phyloP scores from a whole-genome alignment of 2,329 filamentous ascomycete species.

The Colletotrichum graminicola region DNA sequence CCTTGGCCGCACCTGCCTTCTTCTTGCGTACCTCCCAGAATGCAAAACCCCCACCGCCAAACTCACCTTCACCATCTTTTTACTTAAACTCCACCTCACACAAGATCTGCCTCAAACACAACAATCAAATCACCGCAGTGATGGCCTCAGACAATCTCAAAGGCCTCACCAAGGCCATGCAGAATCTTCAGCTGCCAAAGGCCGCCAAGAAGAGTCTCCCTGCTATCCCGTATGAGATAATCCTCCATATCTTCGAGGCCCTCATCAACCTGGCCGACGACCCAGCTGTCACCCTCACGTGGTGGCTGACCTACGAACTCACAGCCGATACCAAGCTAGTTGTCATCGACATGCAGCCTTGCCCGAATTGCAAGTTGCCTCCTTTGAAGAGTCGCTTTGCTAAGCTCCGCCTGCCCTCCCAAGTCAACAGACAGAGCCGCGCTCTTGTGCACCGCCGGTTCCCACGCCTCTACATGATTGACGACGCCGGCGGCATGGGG shows the following conservation, averaged over 20 bases:
- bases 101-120: not conserved
- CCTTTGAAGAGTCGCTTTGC: not conserved
- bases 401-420: not conserved
- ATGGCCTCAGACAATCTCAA: not conserved
- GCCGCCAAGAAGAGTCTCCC: not conserved
- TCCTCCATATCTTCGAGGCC: not conserved
- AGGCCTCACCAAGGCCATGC: not conserved
- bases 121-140: not conserved
- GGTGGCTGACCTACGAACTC: conserved; percentile 4
- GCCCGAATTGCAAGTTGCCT: not conserved
- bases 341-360: not conserved
- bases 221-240: conserved; percentile 5
- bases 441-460: not conserved
- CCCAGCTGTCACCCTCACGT: not conserved
- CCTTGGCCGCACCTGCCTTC: not conserved
- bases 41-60: not conserved
- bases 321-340: not conserved
- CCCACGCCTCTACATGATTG: not conserved
- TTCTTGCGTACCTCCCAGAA: not conserved
- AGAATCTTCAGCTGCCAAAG: not conserved
- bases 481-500: not conserved
- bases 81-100: not conserved
- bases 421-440: not conserved
- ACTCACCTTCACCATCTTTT: not conserved
- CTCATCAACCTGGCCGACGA: conserved; percentile 1